These are phyloP conservation scores for Nannochloropsis oceanica DNA, from an alignment of 108 stramenopile species.

Conservation along the genomic window DNA sequence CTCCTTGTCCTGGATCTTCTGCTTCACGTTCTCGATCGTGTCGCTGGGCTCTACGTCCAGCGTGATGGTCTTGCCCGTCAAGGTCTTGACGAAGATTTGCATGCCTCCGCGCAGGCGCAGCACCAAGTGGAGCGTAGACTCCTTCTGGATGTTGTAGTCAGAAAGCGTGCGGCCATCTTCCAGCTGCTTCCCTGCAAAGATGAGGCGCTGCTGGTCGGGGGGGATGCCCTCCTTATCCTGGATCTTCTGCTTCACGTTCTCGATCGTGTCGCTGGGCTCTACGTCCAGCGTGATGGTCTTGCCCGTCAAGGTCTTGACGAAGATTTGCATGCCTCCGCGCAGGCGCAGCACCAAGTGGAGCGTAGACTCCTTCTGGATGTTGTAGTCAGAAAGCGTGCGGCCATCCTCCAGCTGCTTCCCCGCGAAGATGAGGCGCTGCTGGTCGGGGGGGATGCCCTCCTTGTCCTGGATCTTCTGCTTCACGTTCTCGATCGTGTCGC, in stretches of 20 bases:
- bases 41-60: conserved; percentile 43
- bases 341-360: conserved; percentile 84
- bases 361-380: conserved; percentile 83
- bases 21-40: conserved; percentile 34
- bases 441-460: conserved; percentile 43
- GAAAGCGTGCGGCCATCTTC: conserved; percentile 96
- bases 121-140: conserved; percentile 81
- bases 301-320: conserved; percentile 78
- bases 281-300: conserved; percentile 47
- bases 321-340: conserved; percentile 74
- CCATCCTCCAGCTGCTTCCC: conserved; percentile 90
- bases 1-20: conserved; percentile 38
- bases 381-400: conserved; percentile 95
- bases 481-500: conserved; percentile 32
- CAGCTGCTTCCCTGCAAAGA: conserved; percentile 68
- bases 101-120: conserved; percentile 72
- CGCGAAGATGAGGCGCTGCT: conserved; percentile 58
- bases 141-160: conserved; percentile 96
- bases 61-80: conserved; percentile 50
- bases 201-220: conserved; percentile 51
- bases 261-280: conserved; percentile 38
- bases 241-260: conserved; percentile 33
- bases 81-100: conserved; percentile 90
- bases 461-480: conserved; percentile 39
- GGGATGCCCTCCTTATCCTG: conserved; percentile 39